Base-by-base conservation (phyloP, 1,284 basidiomycete species). In the Volvariella surrecta region DNA sequence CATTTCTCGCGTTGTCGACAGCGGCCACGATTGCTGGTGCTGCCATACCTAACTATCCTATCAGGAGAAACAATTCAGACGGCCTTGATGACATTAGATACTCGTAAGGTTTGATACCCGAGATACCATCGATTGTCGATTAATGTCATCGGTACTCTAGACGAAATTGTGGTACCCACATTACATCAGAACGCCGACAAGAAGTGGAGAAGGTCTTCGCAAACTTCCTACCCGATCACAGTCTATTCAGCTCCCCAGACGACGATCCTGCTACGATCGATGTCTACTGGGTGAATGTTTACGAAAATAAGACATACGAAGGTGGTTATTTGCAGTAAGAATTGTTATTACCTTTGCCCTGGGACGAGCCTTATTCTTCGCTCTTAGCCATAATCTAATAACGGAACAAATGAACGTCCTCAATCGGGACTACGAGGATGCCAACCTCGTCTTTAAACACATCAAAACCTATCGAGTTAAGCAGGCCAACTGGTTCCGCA, bases 311-410 rank as follows among this genome's bases (percentile, higher is more conserved):
- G 7, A 39, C 38, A 4, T 7, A 7, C 15, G 38, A 39, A 15
- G 38, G 38, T 20, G 38, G 38, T 10, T 39, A 15, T 4, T 8
- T 39, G 6, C 38, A 6, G 38, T 39, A 39, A 39, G 38, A 28
- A n/a, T n/a, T 28, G 24, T 6, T 28, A 11, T 28, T 28, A 9
- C 17, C 21, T 39, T 24, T 19, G 7, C 8, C n/a, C 21, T 39
- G 13, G 13, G 9, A 31, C 30, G 30, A 15, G 4, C 34, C 34
- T 35, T 15, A 16, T 35, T n/a, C 6, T 35, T 19, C 8, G 9
- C 34, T 15, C 34, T 6, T 35, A 35, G 34, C 8, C 13, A 35
- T 8, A 6, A 35, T 6, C 34, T 7, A 35, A 15, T 35, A 4
- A 35, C 7, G 20, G 16, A 18, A 15, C 38, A 39, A 18, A 39